phyloP scores from a whole-genome alignment of 2,329 filamentous ascomycete species.

The Cordyceps militaris region DNA sequence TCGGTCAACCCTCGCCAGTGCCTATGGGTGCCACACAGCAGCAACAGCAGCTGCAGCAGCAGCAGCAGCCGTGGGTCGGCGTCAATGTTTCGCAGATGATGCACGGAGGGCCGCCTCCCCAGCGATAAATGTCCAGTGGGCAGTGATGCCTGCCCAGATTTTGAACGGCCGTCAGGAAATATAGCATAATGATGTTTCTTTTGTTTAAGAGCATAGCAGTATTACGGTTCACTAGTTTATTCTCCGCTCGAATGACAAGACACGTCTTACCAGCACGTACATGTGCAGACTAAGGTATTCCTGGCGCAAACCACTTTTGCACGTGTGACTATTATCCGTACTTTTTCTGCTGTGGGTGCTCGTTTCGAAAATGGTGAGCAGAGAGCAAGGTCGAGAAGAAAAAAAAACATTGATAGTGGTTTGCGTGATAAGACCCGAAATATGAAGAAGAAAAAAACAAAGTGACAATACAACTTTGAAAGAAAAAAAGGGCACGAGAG shows the following conservation, averaged over 20 bases:
- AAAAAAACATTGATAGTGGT: neutral
- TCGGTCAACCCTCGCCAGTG: neutral
- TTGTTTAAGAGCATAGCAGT: no score
- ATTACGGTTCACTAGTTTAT: no score
- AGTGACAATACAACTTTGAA: neutral
- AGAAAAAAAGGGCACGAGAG: neutral
- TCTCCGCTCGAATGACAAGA: no score
- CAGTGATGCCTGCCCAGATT: neutral
- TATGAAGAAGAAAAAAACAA: neutral
- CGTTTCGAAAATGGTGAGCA: neutral
- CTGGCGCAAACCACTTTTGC: no score
- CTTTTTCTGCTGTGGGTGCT: neutral
- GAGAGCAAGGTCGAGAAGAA: neutral
- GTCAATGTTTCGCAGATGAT: constrained; percentile 18
- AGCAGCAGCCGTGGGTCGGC: constrained; percentile 18
- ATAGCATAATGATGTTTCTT: neutral
- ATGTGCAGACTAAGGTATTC: no score
- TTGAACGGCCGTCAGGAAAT: neutral
- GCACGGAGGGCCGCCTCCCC: constrained; percentile 11
- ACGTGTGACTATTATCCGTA: no score
- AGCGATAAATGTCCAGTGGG: constrained; percentile 1
- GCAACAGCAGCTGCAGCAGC: constrained; percentile 10
- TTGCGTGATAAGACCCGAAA: neutral
- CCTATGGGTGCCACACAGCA: neutral
- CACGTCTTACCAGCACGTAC: no score